phyloP scores from a whole-genome alignment of 225 moss, liverwort and hornwort species.

The Ulota crispa region DNA sequence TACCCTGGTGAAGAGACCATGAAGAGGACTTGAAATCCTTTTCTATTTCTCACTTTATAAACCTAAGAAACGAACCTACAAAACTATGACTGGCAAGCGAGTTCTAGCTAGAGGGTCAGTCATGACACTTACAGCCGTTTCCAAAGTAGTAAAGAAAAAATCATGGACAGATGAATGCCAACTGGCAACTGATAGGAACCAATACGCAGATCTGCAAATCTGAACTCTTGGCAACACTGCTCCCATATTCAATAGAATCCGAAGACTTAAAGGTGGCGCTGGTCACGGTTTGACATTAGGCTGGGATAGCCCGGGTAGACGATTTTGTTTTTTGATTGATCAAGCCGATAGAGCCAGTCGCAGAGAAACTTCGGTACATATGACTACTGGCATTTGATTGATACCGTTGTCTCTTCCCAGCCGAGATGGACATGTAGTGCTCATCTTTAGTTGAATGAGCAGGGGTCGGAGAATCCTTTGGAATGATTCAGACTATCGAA shows the following conservation, averaged over 20 bases:
- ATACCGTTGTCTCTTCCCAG: slow-evolving; percentile 52
- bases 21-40: not conserved
- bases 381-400: slow-evolving; percentile 52
- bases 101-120: slow-evolving; percentile 61
- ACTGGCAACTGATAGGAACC: slow-evolving; percentile 57
- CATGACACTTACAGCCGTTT: slow-evolving; percentile 68
- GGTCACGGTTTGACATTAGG: slow-evolving; percentile 69
- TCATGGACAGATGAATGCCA: slow-evolving; percentile 87
- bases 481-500: slow-evolving; percentile 66
- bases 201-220: slow-evolving; percentile 65
- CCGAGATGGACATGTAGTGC: slow-evolving; percentile 32
- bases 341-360: slow-evolving; percentile 64
- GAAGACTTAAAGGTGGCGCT: slow-evolving; percentile 67
- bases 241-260: slow-evolving; percentile 77
- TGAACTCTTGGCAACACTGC: slow-evolving; percentile 82
- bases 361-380: slow-evolving; percentile 37
- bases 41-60: slow-evolving; percentile 8
- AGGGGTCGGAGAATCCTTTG: slow-evolving; percentile 65
- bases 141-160: slow-evolving; percentile 63
- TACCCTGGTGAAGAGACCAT: not conserved
- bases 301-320: slow-evolving; percentile 69
- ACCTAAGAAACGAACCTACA: slow-evolving; percentile 27
- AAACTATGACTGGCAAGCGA: slow-evolving; percentile 44
- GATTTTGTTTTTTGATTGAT: slow-evolving; percentile 56
- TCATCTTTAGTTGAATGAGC: slow-evolving; percentile 60